Percentiles rank a stretch among this genome's conserved stretches.
phyloP scores from a whole-genome alignment of 2,329 filamentous ascomycete genomes.

The Colletotrichum liaoningense region DNA sequence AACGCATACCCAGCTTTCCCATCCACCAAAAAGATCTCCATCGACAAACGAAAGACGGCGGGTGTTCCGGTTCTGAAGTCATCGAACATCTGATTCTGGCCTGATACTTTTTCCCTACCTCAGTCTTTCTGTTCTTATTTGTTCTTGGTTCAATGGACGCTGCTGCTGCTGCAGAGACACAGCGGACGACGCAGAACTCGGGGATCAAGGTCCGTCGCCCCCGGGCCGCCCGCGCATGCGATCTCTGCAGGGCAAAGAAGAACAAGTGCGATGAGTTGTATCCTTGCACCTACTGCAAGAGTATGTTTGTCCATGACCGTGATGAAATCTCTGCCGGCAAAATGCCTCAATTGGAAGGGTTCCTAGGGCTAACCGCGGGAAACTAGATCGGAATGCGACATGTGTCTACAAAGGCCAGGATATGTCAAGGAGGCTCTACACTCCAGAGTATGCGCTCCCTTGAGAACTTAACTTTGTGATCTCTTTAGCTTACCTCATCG shows the following conservation, averaged over 20 bases:
- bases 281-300: slow-evolving; percentile 54
- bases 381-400: slow-evolving; percentile 39
- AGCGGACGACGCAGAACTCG: slow-evolving; percentile 31
- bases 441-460: slow-evolving; percentile 37
- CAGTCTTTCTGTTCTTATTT: neutral
- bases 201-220: slow-evolving; percentile 34
- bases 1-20: slow-evolving; percentile 6
- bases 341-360: neutral
- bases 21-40: neutral
- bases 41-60: neutral
- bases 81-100: neutral
- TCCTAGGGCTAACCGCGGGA: neutral
- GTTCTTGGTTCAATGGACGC: slow-evolving; percentile 2
- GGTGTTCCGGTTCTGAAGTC: slow-evolving; percentile 20
- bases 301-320: slow-evolving; percentile 41
- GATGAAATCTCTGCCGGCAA: neutral
- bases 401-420: slow-evolving; percentile 44
- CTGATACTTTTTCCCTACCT: neutral
- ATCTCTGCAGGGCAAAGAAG: slow-evolving; percentile 29
- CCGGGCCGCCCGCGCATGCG: slow-evolving; percentile 30
- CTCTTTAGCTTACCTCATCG: neutral
- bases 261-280: slow-evolving; percentile 37
- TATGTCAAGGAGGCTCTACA: slow-evolving; percentile 37
- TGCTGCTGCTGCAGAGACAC: slow-evolving; percentile 15
- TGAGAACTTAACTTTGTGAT: neutral